Percentiles rank a stretch among this genome's conserved stretches.
These are phyloP conservation scores for Podospora sp. DNA, from an alignment of 495 filamentous ascomycete species.

Conservation along the genomic window DNA sequence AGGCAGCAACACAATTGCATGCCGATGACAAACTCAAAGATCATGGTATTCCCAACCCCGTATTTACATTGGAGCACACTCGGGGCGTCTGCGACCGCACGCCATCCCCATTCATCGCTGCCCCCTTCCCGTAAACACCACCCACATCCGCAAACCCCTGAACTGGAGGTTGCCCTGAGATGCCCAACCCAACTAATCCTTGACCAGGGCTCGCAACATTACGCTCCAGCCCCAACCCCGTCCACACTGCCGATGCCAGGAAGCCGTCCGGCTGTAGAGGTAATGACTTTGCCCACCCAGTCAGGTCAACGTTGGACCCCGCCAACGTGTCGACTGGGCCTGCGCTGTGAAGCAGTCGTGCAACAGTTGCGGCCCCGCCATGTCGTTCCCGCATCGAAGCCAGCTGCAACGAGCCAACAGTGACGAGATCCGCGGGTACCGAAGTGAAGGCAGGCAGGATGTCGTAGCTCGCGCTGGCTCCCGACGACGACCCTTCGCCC, in stretches of 20 bases:
- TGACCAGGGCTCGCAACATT: neutral
- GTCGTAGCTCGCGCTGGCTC: conserved; percentile 11
- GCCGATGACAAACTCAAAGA: too few species aligned
- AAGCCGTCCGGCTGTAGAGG: conserved; percentile 19
- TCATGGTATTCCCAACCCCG: too few species aligned
- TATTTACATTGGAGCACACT: neutral
- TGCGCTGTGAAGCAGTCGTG: conserved; percentile 24
- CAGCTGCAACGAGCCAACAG: conserved; percentile 33
- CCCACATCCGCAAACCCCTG: neutral
- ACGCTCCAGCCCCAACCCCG: conserved; percentile 19
- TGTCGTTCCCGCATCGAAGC: conserved; percentile 32
- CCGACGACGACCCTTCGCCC: conserved; percentile 10
- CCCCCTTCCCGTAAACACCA: neutral
- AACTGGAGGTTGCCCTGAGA: neutral
- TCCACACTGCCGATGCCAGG: conserved; percentile 4
- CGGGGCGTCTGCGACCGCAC: neutral
- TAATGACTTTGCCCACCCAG: conserved; percentile 6
- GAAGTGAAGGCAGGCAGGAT: conserved; percentile 28
- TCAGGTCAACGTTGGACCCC: conserved; percentile 10
- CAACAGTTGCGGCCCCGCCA: conserved; percentile 25
- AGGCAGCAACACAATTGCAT: too few species aligned
- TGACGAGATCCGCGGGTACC: conserved; percentile 32
- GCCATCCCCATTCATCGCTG: neutral
- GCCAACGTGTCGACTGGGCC: conserved; percentile 9
- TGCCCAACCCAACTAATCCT: neutral